These are phyloP conservation scores for Ramularia collo-cygni DNA, from an alignment of 2,329 filamentous ascomycete species.

Conservation along the genomic window DNA sequence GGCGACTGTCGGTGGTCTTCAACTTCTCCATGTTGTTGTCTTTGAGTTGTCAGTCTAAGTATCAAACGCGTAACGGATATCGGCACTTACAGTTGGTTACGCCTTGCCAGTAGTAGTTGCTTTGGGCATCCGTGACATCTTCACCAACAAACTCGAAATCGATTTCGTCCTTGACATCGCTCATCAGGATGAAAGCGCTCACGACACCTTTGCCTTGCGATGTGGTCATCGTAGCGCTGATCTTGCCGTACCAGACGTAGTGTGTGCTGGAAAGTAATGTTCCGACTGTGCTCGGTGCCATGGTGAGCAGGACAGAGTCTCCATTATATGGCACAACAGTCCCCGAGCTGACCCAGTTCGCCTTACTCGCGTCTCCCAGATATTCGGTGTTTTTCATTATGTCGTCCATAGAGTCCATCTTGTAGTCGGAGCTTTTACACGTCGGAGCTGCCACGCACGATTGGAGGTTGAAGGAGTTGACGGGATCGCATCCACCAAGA, in stretches of 20 bases:
- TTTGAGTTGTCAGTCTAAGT: slow-evolving; percentile 33
- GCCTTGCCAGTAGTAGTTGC: slow-evolving; percentile 96
- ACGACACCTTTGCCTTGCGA: slow-evolving; percentile 81
- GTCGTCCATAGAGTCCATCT: slow-evolving; percentile 64
- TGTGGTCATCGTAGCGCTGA: slow-evolving; percentile 78
- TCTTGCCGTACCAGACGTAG: slow-evolving; percentile 97
- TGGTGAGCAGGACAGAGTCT: slow-evolving; percentile 69
- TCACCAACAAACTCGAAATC: slow-evolving; percentile 91
- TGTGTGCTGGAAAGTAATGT: slow-evolving; percentile 77
- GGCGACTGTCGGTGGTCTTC: slow-evolving; percentile 61
- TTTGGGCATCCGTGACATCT: slow-evolving; percentile 71
- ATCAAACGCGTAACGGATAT: neutral
- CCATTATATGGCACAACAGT: slow-evolving; percentile 61
- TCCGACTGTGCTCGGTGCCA: slow-evolving; percentile 77
- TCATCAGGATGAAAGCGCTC: slow-evolving; percentile 93
- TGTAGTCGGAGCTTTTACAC: slow-evolving; percentile 68
- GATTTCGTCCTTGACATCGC: slow-evolving; percentile 95
- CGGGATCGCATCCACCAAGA: slow-evolving; percentile 87
- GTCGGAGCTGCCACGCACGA: slow-evolving; percentile 79
- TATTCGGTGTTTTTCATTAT: slow-evolving; percentile 71
- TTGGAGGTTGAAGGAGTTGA: slow-evolving; percentile 73
- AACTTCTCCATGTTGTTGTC: slow-evolving; percentile 72
- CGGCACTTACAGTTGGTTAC: slow-evolving; percentile 73
- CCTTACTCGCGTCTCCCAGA: slow-evolving; percentile 69
- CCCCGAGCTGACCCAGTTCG: slow-evolving; percentile 87